Evolutionary conservation across 1,139 yeast genomes (phyloP), one percentile per base, ranked within the genome.

Genomic region (Saccharomycopsis phalli): DNA sequence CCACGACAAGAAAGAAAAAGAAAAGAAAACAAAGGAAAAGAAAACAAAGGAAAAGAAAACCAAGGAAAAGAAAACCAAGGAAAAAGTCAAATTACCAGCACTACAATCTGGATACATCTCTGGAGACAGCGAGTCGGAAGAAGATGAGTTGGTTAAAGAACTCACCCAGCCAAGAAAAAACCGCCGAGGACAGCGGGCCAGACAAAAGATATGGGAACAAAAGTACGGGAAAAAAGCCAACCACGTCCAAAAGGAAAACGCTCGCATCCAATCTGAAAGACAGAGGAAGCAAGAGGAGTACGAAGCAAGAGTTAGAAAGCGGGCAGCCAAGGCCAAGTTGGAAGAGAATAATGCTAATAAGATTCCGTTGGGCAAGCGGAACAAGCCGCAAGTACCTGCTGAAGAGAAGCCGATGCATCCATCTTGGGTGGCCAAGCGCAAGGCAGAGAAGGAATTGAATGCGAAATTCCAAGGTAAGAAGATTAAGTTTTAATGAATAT

Each of bases 181-280:
- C 58, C 71, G 98, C 61, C 76, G 96, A 56, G 98, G 98, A 17
- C 98, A 93, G 65, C 69, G 97, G 50, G 98, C 96, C 2, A 77
- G 99, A 62, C 93, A 91, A 58, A 81, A 82, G 64, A 86, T 91
- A 41, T 88, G 97, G 96, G 98, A 87, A 54, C 66, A 72, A 60
- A 91, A 91, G 58, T 91, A 69, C 56, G 98, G 98, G 29, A 60
- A 62, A 27, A 66, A 67, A 29, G 98, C 98, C n/a, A 80, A 77
- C 45, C 99, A 93, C 57, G 68, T 87, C 28, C 68, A 74, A 53
- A 71, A 76, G 50, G 81, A 83, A 51, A 62, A 65, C 11, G 75
- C 69, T 38, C 68, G 75, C 34, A 59, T 64, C 30, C 62, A 62
- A 34, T 68, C 69, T 40, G 82, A 76, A 44, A 65, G 81, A 47